These are phyloP conservation scores for Trichosporon inkin DNA, from an alignment of 1,284 basidiomycete genomes.

Conservation along the genomic window DNA sequence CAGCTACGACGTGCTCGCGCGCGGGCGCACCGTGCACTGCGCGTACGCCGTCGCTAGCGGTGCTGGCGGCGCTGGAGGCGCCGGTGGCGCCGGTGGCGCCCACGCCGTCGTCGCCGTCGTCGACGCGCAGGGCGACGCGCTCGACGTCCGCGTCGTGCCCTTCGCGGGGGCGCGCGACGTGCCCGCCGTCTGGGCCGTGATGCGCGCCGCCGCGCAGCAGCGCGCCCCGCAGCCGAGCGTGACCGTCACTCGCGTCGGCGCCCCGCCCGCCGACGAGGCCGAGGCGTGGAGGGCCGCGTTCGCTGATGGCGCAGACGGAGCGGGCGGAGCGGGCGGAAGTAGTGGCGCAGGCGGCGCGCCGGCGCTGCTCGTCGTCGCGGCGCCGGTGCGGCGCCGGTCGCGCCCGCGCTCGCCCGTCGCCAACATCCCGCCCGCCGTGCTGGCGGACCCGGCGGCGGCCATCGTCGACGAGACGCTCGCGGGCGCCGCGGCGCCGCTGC, in stretches of 20 bases:
- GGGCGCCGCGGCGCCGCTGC: slow-evolving; percentile 14
- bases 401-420: slow-evolving; percentile 17
- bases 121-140: slow-evolving; percentile 37
- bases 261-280: slow-evolving; percentile 29
- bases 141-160: slow-evolving; percentile 19
- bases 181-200: slow-evolving; percentile 32
- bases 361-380: slow-evolving; percentile 27
- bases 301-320: slow-evolving; percentile 4
- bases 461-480: slow-evolving; percentile 37
- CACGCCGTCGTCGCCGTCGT: slow-evolving; percentile 27
- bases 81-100: neutral
- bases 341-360: slow-evolving; percentile 13
- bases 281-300: slow-evolving; percentile 28
- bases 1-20: slow-evolving; percentile 41
- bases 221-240: slow-evolving; percentile 39
- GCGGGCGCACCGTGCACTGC: slow-evolving; percentile 33
- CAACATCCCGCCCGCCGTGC: slow-evolving; percentile 28
- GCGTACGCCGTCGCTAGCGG: slow-evolving; percentile 23
- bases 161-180: slow-evolving; percentile 5
- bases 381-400: neutral
- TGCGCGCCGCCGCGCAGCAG: slow-evolving; percentile 55
- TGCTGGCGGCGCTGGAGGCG: too few relatives aligned
- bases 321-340: slow-evolving; percentile 1
- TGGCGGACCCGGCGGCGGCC: slow-evolving; percentile 29
- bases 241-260: slow-evolving; percentile 24